Conservation (phyloP, 2,329 filamentous ascomycete species). For the Aureobasidium melanogenum region DNA sequence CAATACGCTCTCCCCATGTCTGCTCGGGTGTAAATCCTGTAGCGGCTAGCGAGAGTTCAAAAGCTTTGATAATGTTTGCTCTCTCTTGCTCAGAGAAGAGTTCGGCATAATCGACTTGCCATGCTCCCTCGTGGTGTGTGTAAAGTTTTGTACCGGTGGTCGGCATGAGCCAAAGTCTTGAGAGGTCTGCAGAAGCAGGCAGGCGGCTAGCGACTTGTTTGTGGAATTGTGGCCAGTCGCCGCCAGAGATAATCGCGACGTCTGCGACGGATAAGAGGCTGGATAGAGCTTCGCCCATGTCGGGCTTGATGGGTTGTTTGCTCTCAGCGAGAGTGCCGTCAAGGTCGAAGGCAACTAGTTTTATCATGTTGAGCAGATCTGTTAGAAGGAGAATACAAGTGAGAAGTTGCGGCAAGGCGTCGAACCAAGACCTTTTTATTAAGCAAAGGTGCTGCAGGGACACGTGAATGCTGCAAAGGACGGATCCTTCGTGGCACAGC, state of each 20-base stretch:
- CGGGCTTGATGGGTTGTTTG: conserved; percentile 28
- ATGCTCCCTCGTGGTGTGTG: conserved; percentile 22
- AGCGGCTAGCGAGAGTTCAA: conserved; percentile 27
- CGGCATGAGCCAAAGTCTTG: conserved; percentile 35
- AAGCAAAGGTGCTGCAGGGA: background rate
- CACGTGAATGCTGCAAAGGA: background rate
- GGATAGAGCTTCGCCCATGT: conserved; percentile 27
- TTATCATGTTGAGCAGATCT: conserved; percentile 21
- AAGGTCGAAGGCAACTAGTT: conserved; percentile 31
- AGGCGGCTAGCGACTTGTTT: conserved; percentile 33
- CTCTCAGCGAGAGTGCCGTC: conserved; percentile 30
- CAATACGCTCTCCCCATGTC: conserved; percentile 33
- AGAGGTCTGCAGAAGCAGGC: conserved; percentile 27
- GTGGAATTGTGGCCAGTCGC: conserved; percentile 35
- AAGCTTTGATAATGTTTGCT: conserved; percentile 26
- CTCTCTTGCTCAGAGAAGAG: conserved; percentile 27
- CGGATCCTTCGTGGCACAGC: background rate
- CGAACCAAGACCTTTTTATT: background rate
- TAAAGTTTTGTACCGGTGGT: conserved; percentile 36
- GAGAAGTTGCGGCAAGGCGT: background rate
- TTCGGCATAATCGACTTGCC: conserved; percentile 31
- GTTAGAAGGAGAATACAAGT: background rate
- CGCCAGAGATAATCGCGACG: conserved; percentile 34
- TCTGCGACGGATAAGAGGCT: conserved; percentile 31
- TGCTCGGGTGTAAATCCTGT: conserved; percentile 30